Evolutionary conservation across 306 rosid species (phyloP), one percentile per base, ranked within the genome.

Genomic region (Lathyrus aphaca): DNA sequence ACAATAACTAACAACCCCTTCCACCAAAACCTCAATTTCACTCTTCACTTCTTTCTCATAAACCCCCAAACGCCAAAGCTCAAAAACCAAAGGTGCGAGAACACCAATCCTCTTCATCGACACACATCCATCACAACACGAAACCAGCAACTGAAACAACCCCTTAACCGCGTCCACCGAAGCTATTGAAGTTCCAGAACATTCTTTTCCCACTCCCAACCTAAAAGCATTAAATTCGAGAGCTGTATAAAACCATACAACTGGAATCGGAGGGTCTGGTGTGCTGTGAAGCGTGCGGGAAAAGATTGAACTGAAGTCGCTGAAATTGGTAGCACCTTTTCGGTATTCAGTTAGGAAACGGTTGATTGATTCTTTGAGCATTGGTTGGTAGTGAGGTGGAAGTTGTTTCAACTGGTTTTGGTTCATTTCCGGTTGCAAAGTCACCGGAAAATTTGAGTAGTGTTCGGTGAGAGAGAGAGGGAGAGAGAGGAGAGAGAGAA

Each of bases 241-340:
- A 5, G 96, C 93, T 5, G 96, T 73, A 60, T 85, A 85, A 59
- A 87, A 89, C 96, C 96, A 89, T 14, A 85, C 37, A 29, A 82
- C 10, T 8, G 75, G 86, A 2, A 87, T 65, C 0, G 96, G 87
- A 0, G 91, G 93, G 64, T 89, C 85, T 10, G 79, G 80, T 1
- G 70, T 9, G 10, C 35, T 37, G 23, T 77, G 79, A 10, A 87
- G 75, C 9, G 81, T 19, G 13, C 91, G 86, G 29, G 89, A 85
- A 66, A 87, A 87, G 30, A 89, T 85, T 23, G 86, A 71, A 40
- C 58, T 38, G 81, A 87, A 89, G 10, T 73, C 81, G 12, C 64
- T 30, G 74, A 89, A 85, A 68, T 89, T 81, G 37, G 86, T 78
- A 39, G 68, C 81, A 35, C 91, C 92, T 16, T 73, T 69, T 5